These are phyloP conservation scores for Vitellaria paradoxa DNA, from an alignment of 179 eudicot species.

Conservation along the genomic window DNA sequence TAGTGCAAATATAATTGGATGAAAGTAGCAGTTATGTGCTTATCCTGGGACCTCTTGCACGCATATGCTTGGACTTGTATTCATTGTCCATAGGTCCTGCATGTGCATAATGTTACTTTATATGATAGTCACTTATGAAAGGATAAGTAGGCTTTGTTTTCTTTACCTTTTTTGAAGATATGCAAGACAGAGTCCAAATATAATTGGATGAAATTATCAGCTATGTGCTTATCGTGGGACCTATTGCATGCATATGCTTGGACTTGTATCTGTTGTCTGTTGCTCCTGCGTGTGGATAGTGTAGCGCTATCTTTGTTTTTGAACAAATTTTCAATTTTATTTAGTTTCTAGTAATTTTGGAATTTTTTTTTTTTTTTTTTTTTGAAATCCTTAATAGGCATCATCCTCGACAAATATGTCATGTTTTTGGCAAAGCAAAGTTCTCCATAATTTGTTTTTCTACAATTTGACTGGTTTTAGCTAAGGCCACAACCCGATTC, in stretches of 20 bases:
- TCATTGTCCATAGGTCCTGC: not conserved
- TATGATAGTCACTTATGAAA: no score
- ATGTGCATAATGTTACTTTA: not conserved
- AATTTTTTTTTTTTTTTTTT: not conserved
- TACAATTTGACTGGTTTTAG: no score
- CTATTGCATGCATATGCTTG: not conserved
- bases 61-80: not conserved
- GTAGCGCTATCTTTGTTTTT: not conserved
- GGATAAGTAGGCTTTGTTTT: no score
- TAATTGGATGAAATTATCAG: not conserved
- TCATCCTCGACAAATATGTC: not conserved
- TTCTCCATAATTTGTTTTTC: not conserved
- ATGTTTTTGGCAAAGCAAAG: not conserved
- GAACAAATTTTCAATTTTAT: not conserved
- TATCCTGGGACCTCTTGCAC: not conserved
- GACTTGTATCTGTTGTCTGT: not conserved
- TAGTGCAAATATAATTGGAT: not conserved
- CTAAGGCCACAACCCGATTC: not conserved
- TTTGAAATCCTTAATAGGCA: no score
- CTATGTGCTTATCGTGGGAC: not conserved
- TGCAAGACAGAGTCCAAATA: not conserved
- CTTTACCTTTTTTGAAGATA: not conserved
- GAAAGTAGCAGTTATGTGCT: not conserved
- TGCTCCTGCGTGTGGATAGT: not conserved
- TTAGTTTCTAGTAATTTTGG: not conserved